phyloP scores from a whole-genome alignment of 2,329 filamentous ascomycete species.

The Cercospora sp. region DNA sequence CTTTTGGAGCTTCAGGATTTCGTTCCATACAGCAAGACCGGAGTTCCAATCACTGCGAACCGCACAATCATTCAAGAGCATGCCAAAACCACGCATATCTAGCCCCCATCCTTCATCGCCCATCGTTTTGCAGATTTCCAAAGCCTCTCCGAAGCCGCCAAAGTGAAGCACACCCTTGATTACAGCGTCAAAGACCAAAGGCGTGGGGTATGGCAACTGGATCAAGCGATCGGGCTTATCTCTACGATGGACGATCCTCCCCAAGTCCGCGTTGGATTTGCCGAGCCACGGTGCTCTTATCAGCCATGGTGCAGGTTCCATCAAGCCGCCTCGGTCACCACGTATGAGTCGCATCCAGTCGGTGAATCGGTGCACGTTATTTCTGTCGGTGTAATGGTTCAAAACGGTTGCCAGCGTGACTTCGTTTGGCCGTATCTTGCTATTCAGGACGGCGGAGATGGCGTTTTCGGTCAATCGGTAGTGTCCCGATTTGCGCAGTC shows the following conservation, averaged over 20 bases:
- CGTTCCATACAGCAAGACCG: constrained; percentile 45
- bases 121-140: constrained; percentile 46
- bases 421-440: constrained; percentile 50
- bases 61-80: constrained; percentile 46
- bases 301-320: constrained; percentile 38
- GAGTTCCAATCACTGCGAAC: constrained; percentile 41
- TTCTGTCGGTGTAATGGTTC: constrained; percentile 41
- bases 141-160: constrained; percentile 46
- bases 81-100: constrained; percentile 41
- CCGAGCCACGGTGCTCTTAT: constrained; percentile 1
- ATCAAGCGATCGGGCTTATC: constrained; percentile 36
- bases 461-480: constrained; percentile 37
- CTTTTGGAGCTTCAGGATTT: constrained; percentile 38
- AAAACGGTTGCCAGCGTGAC: constrained; percentile 45
- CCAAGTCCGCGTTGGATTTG: constrained; percentile 34
- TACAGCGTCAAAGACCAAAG: constrained; percentile 46
- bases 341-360: constrained; percentile 46
- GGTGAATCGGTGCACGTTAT: constrained; percentile 40
- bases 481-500: constrained; percentile 51
- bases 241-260: constrained; percentile 22
- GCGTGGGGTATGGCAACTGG: constrained; percentile 48
- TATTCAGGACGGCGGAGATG: constrained; percentile 34
- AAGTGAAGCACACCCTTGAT: constrained; percentile 48
- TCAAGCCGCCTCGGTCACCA: constrained; percentile 39
- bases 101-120: constrained; percentile 50